Base-by-base conservation (phyloP, 2,329 filamentous ascomycete genomes). In the Botrytis galanthina region DNA sequence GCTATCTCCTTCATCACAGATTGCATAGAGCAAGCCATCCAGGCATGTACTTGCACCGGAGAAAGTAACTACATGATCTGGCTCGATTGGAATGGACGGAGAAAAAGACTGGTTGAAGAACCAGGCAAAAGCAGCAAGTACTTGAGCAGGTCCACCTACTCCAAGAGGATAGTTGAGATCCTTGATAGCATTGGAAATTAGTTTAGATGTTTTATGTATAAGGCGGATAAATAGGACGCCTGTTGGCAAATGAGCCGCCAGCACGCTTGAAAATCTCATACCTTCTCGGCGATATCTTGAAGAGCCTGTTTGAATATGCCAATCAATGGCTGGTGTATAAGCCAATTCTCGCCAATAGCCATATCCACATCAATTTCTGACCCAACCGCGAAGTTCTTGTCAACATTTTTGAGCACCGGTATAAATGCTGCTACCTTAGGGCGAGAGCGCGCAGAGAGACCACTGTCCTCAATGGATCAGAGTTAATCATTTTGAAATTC, bases 1-100 rank as follows among this genome's bases (percentile, higher is more conserved):
- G 35, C 46, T 51, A 51, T 66, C 70, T n/a, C 61, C 46, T 20
- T 10, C 16, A 22, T 72, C 70, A 60, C 70, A 72, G 8, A 72
- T 57, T 22, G 35, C 16, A n/a, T 59, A 72, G 4, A 46, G 26
- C 2, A 72, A 22, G 2, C 44, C 66, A 26, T 69, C 66, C 4
- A 69, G 3, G 26, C 8, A 12, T 9, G 39, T 46, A 3, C 6
- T 60, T 10, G 70, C 70, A 4, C 48, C 62, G 8, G 62, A 16
- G 16, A 42, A 59, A 0, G 39, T 26, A 9, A 72, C 29, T 10
- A 72, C 22, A 48, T 72, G 46, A 14, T 67, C 35, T 10, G 48
- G 35, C 14, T 39, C 16, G 35, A 72, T 63, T 3, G 51, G 26
- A 35, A 66, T 37, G 20, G 14, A 9, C 6, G 70, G 62, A 26